These are phyloP conservation scores for Xylariaceae sp. DNA, from an alignment of 2,329 filamentous ascomycete genomes.

Conservation along the genomic window DNA sequence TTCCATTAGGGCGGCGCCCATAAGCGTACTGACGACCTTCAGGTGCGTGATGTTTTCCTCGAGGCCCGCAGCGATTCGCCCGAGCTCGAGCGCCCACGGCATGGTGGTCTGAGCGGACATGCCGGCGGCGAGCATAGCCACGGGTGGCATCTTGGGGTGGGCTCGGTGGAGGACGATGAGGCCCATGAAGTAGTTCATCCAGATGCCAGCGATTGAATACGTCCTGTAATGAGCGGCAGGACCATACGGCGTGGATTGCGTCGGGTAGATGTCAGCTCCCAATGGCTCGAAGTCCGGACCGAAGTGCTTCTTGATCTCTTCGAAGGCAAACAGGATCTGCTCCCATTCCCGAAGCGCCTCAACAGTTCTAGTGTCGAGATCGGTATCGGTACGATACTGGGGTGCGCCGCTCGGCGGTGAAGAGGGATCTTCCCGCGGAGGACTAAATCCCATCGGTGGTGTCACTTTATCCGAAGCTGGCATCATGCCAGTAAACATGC, in stretches of 20 bases:
- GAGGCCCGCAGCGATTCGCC: conserved; percentile 79
- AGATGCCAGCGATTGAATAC: conserved; percentile 85
- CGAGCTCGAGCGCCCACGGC: conserved; percentile 74
- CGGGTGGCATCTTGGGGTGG: conserved; percentile 89
- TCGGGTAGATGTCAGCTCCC: conserved; percentile 67
- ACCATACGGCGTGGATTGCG: conserved; percentile 79
- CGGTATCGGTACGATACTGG: conserved; percentile 53
- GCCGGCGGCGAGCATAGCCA: conserved; percentile 85
- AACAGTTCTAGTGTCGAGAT: conserved; percentile 69
- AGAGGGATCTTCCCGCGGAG: conserved; percentile 51
- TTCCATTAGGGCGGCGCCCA: conserved; percentile 85
- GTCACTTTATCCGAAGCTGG: conserved; percentile 58
- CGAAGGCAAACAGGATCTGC: conserved; percentile 73
- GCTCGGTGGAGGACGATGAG: conserved; percentile 81
- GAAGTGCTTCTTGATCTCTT: conserved; percentile 68
- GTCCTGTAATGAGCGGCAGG: conserved; percentile 81
- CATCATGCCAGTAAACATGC: conserved; percentile 62
- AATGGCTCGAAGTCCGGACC: conserved; percentile 80
- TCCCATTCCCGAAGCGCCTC: conserved; percentile 82
- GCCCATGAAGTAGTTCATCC: conserved; percentile 86
- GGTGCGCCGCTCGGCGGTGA: conserved; percentile 48
- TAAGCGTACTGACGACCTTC: conserved; percentile 72
- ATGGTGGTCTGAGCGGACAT: conserved; percentile 77
- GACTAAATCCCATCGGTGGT: conserved; percentile 62
- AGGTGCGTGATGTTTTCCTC: conserved; percentile 60